phyloP scores from a whole-genome alignment of 768 basidiomycete genomes.

The Tylopilus sp. region DNA sequence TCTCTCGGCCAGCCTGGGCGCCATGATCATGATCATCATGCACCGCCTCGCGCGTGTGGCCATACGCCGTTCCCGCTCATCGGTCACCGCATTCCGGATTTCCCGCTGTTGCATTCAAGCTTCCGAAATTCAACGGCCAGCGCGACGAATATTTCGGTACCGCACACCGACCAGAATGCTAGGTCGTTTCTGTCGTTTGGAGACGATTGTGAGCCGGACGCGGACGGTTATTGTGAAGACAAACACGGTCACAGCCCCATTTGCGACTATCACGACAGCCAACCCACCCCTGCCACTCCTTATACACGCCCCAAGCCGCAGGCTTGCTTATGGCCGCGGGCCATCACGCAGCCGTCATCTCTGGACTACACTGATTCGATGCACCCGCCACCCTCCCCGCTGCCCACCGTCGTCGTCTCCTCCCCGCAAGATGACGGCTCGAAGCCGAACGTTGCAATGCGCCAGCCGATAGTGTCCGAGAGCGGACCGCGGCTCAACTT shows the following conservation, averaged over 20 bases:
- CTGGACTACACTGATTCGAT: constrained; percentile 9
- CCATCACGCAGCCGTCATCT: constrained; percentile 7
- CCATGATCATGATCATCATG: too few species aligned
- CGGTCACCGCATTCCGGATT: constrained; percentile 31
- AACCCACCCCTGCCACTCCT: neutral
- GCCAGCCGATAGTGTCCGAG: constrained; percentile 40
- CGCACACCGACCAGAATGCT: constrained; percentile 13
- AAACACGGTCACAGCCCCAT: neutral
- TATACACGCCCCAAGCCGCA: neutral
- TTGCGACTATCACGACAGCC: neutral
- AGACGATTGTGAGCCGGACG: constrained; percentile 33
- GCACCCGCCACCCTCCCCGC: constrained; percentile 20
- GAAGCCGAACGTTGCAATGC: constrained; percentile 25
- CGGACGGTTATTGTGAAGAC: too few species aligned
- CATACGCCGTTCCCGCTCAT: too few species aligned
- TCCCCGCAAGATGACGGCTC: constrained; percentile 33
- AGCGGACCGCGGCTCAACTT: constrained; percentile 47
- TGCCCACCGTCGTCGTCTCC: constrained; percentile 58
- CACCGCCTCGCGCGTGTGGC: too few species aligned
- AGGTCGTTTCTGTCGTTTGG: constrained; percentile 28
- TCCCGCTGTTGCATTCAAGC: constrained; percentile 47
- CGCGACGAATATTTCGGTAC: constrained; percentile 20
- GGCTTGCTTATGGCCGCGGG: constrained; percentile 18
- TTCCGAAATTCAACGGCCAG: constrained; percentile 44
- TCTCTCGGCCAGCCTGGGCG: constrained; percentile 14